A percentile compares a stretch with the other conserved stretches of the same genome.
Evolutionary conservation across 495 filamentous ascomycete species (phyloP).

Genomic region (Evernia prunastri): DNA sequence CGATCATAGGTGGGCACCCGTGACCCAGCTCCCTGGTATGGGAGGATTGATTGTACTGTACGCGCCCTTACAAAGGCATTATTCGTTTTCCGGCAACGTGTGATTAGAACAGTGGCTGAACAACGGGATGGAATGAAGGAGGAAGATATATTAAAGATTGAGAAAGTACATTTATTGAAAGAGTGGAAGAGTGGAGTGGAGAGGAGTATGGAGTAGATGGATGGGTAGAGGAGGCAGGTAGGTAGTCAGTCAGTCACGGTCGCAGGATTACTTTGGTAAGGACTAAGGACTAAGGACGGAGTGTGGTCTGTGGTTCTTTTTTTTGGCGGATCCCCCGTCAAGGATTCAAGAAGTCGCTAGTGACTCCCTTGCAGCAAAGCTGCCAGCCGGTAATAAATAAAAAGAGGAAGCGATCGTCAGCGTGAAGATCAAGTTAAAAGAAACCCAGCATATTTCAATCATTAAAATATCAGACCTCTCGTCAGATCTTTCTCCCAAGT

Average conservation of each 20-base stretch:
- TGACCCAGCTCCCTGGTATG: constrained; percentile 7
- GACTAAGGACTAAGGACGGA: neutral
- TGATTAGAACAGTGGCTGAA: neutral
- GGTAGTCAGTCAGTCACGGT: neutral
- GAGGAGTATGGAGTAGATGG: neutral
- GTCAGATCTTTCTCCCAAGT: constrained; percentile 3
- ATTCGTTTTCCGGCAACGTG: neutral
- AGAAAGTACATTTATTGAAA: neutral
- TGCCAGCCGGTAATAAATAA: neutral
- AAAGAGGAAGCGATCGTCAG: constrained; percentile 5
- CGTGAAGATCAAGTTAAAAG: neutral
- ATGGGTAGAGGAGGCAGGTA: neutral
- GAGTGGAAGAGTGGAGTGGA: neutral
- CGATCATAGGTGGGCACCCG: neutral
- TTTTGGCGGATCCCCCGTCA: neutral
- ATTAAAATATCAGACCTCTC: neutral
- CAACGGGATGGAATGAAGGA: neutral
- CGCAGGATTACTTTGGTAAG: neutral
- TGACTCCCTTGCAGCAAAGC: constrained; percentile 9
- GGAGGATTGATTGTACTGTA: neutral
- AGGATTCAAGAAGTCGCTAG: neutral
- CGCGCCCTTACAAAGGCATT: neutral
- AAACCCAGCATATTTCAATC: neutral
- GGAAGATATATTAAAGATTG: neutral
- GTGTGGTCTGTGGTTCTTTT: too few species aligned